Base-by-base conservation (phyloP, 2,329 filamentous ascomycete genomes). In the Colletotrichum sp. region DNA sequence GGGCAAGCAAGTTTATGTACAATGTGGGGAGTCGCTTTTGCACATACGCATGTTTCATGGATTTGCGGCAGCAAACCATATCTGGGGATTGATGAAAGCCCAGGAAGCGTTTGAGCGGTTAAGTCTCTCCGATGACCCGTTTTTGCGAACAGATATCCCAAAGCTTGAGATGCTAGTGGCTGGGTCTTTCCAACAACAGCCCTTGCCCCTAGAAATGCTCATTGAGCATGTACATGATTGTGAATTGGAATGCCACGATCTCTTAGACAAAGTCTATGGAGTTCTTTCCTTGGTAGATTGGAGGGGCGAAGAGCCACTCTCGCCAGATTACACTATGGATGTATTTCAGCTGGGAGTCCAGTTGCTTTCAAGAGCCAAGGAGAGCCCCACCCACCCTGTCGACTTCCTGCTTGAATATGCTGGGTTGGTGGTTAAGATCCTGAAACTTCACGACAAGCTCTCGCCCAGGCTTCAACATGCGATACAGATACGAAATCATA, bases 141-240 rank as follows among this genome's bases (percentile, higher is more conserved):
- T 48, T 48, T 48, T 48, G 43, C 43, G 43, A 18, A 48, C 18
- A 48, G 43, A 48, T 1, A 12, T 10, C 18, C 43, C 43, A 18
- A 48, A 48, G 18, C 43, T 48, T 48, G 43, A 48, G 43, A 24
- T 58, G 13, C 21, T 58, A 10, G 55, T 28, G 16, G 55, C 55
- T 18, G 55, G 55, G 0, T 58, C 24, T 18, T 58, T 58, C 24
- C 21, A 58, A 16, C 21, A 26, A 28, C 13, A 28, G 24, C 4
- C 3, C 1, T 0, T 58, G 8, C 8, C 21, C 7, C 24, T 58
- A 2, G 8, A 1, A 7, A 16, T 18, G 13, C 55, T 58, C 1
- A 12, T 58, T 58, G 24, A 16, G 16, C 21, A 58, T 26, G 55
- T 58, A 2, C 9, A 24, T 58, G 16, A 58, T 58, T 21, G n/a